A percentile compares a stretch with the other conserved stretches of the same genome.
Conservation (phyloP, 139 green algal species). For the Chlorella sp. region DNA sequence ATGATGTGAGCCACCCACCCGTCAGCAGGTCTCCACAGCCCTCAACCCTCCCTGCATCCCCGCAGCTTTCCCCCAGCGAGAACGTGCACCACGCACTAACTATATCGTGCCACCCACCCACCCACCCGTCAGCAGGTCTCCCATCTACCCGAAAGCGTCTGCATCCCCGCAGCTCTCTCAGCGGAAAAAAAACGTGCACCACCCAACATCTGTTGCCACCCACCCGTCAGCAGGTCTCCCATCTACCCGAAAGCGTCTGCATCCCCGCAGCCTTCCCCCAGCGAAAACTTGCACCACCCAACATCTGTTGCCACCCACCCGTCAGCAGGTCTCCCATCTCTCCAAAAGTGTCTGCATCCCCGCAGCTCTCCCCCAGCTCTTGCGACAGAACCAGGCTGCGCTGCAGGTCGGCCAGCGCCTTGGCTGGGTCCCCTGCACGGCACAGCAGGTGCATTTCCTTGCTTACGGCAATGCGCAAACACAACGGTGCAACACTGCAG, state of each 20-base stretch:
- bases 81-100: no score
- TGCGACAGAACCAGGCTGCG: slow-evolving; percentile 41
- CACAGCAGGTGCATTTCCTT: no score
- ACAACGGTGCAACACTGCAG: no score
- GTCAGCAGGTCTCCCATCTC: slow-evolving; percentile 53
- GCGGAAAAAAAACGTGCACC: no score
- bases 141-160: slow-evolving; percentile 55
- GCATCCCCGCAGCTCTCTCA: slow-evolving; percentile 38
- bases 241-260: slow-evolving; percentile 51
- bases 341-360: slow-evolving; percentile 51
- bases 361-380: slow-evolving; percentile 37
- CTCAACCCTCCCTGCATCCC: slow-evolving; percentile 51
- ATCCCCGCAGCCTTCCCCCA: slow-evolving; percentile 43
- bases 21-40: slow-evolving; percentile 48
- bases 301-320: no score
- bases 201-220: no score
- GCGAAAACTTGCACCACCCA: no score
- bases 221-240: slow-evolving; percentile 45
- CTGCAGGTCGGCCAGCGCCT: slow-evolving; percentile 21
- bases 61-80: slow-evolving; percentile 27
- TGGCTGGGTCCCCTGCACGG: slow-evolving; percentile 26
- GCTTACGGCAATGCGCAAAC: no score
- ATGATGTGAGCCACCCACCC: no score
- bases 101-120: neutral
- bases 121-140: slow-evolving; percentile 43